Base-by-base conservation (phyloP, 768 basidiomycete species). In the Stropharia rugosoannulata region DNA sequence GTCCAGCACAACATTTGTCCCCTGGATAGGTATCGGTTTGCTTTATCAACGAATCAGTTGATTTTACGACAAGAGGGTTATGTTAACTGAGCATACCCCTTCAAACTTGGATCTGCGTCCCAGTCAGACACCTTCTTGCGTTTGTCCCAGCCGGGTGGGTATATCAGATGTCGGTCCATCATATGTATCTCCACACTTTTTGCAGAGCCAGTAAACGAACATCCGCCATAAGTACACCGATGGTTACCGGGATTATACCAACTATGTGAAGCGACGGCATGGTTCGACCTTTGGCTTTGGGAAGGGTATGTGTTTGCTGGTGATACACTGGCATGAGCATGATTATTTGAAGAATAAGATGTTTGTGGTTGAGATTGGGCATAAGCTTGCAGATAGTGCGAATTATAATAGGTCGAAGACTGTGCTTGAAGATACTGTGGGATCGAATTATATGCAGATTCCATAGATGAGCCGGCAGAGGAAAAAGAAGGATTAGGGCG, bases 161-260 rank as follows among this genome's bases (percentile, higher is more conserved):
- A 92, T 45, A 93, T 84, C 41, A 94, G 77, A 68, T 94, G 92
- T n/a, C 91, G 79, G 62, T 93, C 92, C 91, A 93, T 93, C 84
- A 85, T 87, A 64, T 95, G 93, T 27, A 75, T 77, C 68, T 93
- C 87, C 13, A 93, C 81, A 22, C 82, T 73, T 66, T 90, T 89
- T 39, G 75, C 72, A 3, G 90, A 86, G 35, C 89, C 91, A 38
- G 73, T 73, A 62, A 90, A 95, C 5, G 67, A 62, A 66, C 92
- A 95, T n/a, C 78, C 77, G 41, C 71, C 75, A 61, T 87, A 76
- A 7, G 80, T 77, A 66, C 90, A 93, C 51, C 80, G 78, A 59
- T 60, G 67, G 60, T 74, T 78, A 4, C 90, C 90, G 39, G 82
- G 65, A 54, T 84, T 84, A 64, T 87, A 85, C 85, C 86, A 87